Evolutionary conservation across 805 yeast genomes (phyloP).

Genomic region (Candida broadrunensis): DNA sequence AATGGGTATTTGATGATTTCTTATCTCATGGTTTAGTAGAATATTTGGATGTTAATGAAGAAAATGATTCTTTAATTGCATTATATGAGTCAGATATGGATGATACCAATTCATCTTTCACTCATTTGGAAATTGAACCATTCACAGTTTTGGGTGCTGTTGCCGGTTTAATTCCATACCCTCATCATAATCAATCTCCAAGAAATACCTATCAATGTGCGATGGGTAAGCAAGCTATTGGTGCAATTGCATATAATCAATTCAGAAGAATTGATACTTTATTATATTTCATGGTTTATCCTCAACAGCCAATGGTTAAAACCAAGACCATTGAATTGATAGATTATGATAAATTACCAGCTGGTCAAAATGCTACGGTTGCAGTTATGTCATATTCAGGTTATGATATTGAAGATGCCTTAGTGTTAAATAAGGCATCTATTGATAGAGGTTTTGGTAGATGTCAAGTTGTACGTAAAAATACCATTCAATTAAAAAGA

Average conservation of each 20-base stretch:
- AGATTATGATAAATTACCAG: constrained; percentile 94
- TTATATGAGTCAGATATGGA: constrained; percentile 66
- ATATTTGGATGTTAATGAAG: constrained; percentile 95
- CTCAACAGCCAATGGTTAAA: constrained; percentile 99
- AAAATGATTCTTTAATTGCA: constrained; percentile 91
- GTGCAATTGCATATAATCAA: constrained; percentile 97
- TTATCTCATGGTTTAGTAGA: constrained; percentile 84
- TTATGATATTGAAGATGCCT: constrained; percentile 98
- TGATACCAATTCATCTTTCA: constrained; percentile 49
- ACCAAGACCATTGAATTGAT: constrained; percentile 95
- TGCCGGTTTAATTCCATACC: constrained; percentile 89
- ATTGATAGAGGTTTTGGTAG: constrained; percentile 97
- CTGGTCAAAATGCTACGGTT: constrained; percentile 98
- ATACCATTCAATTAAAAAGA: constrained; percentile 83
- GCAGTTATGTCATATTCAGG: constrained; percentile 99
- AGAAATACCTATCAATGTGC: constrained; percentile 93
- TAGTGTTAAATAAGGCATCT: constrained; percentile 89
- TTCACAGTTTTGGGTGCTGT: constrained; percentile 91
- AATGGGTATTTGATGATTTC: constrained; percentile 88
- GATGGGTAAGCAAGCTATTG: constrained; percentile 99
- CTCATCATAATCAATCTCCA: constrained; percentile 90
- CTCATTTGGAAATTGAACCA: constrained; percentile 95
- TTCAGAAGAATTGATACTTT: constrained; percentile 93
- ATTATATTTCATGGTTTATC: constrained; percentile 94
- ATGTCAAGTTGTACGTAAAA: constrained; percentile 92